These are phyloP conservation scores for Scopulariopsis brevicaulis DNA, from an alignment of 2,329 filamentous ascomycete species.

Conservation along the genomic window DNA sequence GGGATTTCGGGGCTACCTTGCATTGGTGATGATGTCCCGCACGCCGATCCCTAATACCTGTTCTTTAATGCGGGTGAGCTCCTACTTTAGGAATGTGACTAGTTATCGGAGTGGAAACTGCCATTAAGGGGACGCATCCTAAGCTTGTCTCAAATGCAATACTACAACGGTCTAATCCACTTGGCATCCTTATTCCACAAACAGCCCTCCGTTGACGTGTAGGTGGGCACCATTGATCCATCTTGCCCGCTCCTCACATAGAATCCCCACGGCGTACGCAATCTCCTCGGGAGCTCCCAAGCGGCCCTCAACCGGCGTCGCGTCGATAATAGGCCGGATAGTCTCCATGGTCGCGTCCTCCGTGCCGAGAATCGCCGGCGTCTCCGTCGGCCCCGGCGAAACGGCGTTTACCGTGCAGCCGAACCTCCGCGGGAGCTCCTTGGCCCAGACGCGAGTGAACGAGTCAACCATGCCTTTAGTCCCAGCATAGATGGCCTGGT, in stretches of 20 bases:
- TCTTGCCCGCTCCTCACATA: conserved; percentile 28
- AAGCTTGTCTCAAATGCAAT: too few relatives aligned
- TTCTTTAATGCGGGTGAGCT: too few relatives aligned
- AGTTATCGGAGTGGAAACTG: too few relatives aligned
- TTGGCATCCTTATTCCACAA: conserved; percentile 31
- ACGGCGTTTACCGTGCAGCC: conserved; percentile 33
- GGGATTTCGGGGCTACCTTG: too few relatives aligned
- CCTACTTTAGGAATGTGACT: too few relatives aligned
- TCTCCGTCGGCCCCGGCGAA: conserved; percentile 28
- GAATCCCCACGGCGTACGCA: conserved; percentile 30
- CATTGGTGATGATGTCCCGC: too few relatives aligned
- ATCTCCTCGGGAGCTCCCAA: conserved; percentile 32
- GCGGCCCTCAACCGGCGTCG: conserved; percentile 27
- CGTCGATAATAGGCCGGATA: conserved; percentile 27
- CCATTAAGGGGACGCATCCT: too few relatives aligned
- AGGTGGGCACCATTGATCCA: conserved; percentile 32
- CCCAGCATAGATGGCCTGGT: conserved; percentile 32
- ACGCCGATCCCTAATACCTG: too few relatives aligned
- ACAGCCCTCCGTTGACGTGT: conserved; percentile 17
- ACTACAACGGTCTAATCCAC: too few relatives aligned
- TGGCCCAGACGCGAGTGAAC: conserved; percentile 30
- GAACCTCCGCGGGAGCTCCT: conserved; percentile 30
- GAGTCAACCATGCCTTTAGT: conserved; percentile 37
- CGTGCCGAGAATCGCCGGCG: conserved; percentile 19
- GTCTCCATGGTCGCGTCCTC: conserved; percentile 18